Base-by-base conservation (phyloP, 306 rosid species). In the Alnus glutinosa region DNA sequence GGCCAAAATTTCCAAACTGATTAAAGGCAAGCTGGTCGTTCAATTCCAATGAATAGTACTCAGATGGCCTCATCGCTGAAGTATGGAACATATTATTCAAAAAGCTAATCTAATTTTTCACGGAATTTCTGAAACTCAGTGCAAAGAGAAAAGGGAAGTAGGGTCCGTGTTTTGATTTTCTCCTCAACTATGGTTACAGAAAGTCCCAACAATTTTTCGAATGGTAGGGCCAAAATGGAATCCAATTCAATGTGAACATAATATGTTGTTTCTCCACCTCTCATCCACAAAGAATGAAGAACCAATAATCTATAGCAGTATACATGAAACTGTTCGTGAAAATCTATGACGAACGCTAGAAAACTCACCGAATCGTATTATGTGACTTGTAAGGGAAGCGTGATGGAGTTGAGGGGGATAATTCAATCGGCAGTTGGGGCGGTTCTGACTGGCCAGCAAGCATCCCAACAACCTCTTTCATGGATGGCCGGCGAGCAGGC, bases 391-490 rank as follows among this genome's bases (percentile, higher is more conserved):
- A 81, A 2, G 93, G 90, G 71, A 88, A 86, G 7, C 94, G 87
- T 37, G 97, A 87, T 30, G 87, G 97, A 30, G 97, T 83, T 8
- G 98, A 90, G 3, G 92, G 95, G 3, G 98, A 88, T 83, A 89
- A 82, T 78, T 93, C 96, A 51, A 83, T 80, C 2, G 99, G 98
- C 44, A 96, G 81, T 64, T 87, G 89, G 64, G 94, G 98, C 30
- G 86, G 82, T 51, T 93, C 96, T 46, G 85, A 70, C 19, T 86
- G 91, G 9, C 98, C 97, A 36, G 55, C 83, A 18, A 96, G 94
- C 89, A 96, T 90, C n/a, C 90, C 91, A 51, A 90, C 94, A 70
- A 91, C 96, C 77, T 91, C 92, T 63, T 89, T 89, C 98, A 93
- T 89, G 0, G 98, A 84, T 70, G 98, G 99, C 73, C 99, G 88